phyloP scores from a whole-genome alignment of 495 filamentous ascomycete species.

The Penicillium paxilli region DNA sequence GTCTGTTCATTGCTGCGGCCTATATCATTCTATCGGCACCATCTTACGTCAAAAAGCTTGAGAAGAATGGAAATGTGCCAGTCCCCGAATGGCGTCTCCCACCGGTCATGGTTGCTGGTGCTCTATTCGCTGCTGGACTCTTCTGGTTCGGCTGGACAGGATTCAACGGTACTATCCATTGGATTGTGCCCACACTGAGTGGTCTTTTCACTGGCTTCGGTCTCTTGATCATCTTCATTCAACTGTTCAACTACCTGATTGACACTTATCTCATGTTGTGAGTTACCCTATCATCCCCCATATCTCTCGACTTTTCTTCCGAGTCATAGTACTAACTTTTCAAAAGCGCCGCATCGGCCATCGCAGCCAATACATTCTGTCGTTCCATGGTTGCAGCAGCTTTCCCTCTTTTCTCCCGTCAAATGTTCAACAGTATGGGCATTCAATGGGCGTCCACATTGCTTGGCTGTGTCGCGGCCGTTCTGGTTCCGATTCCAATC shows the following conservation, averaged over 20 bases:
- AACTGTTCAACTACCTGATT: constrained; percentile 82
- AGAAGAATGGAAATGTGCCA: constrained; percentile 69
- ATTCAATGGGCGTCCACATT: constrained; percentile 78
- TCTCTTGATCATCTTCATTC: constrained; percentile 79
- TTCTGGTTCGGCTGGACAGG: constrained; percentile 89
- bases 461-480: constrained; percentile 68
- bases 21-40: constrained; percentile 27
- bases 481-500: constrained; percentile 71
- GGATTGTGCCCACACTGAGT: constrained; percentile 81
- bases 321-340: constrained; percentile 8
- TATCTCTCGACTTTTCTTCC: not conserved
- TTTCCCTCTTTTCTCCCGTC: constrained; percentile 78
- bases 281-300: constrained; percentile 23
- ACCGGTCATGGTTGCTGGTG: constrained; percentile 73
- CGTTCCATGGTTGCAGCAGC: constrained; percentile 72
- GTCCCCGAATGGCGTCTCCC: constrained; percentile 87
- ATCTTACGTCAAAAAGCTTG: constrained; percentile 58
- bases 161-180: constrained; percentile 67
- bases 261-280: constrained; percentile 89
- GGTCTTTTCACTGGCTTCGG: constrained; percentile 64
- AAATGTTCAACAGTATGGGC: constrained; percentile 77
- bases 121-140: constrained; percentile 70
- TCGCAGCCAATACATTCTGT: constrained; percentile 87
- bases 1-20: constrained; percentile 37
- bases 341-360: constrained; percentile 71